phyloP scores from a whole-genome alignment of 352 stramenopile species.

The Thraustotheca clavata region DNA sequence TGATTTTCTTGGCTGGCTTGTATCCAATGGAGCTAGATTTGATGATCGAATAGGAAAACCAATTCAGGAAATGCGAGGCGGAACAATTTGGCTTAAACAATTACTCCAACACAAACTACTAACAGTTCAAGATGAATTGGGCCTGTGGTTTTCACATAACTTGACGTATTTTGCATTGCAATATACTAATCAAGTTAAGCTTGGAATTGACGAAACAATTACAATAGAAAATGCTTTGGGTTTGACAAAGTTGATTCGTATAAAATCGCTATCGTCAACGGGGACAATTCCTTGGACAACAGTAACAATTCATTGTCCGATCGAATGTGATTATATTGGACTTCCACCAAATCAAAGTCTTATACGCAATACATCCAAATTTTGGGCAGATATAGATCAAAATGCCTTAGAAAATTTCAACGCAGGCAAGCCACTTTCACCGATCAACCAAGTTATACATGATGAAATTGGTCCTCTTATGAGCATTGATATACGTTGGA shows the following conservation, averaged over 20 bases:
- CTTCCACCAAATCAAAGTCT: neutral
- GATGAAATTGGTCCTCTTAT: neutral
- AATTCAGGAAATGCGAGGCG: neutral
- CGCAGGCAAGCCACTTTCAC: neutral
- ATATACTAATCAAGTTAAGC: conserved; percentile 2
- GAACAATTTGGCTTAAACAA: neutral
- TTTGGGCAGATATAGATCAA: conserved; percentile 1
- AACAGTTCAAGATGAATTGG: neutral
- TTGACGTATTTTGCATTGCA: neutral
- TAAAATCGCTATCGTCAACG: neutral
- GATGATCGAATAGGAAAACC: neutral
- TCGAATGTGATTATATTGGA: neutral
- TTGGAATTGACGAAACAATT: conserved; percentile 10
- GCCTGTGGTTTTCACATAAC: neutral
- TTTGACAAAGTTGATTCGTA: neutral
- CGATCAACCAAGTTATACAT: conserved; percentile 7
- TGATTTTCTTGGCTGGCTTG: neutral
- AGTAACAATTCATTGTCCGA: neutral
- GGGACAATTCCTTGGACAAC: neutral
- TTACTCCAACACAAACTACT: neutral
- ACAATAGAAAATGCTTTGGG: conserved; percentile 5
- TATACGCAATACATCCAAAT: neutral
- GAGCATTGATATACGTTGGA: neutral
- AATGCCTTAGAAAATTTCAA: conserved; percentile 4
- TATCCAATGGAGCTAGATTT: neutral